Percentiles rank a stretch among this genome's conserved stretches.
These are phyloP conservation scores for Chlorociboria aeruginascens DNA, from an alignment of 495 filamentous ascomycete species.

Conservation along the genomic window DNA sequence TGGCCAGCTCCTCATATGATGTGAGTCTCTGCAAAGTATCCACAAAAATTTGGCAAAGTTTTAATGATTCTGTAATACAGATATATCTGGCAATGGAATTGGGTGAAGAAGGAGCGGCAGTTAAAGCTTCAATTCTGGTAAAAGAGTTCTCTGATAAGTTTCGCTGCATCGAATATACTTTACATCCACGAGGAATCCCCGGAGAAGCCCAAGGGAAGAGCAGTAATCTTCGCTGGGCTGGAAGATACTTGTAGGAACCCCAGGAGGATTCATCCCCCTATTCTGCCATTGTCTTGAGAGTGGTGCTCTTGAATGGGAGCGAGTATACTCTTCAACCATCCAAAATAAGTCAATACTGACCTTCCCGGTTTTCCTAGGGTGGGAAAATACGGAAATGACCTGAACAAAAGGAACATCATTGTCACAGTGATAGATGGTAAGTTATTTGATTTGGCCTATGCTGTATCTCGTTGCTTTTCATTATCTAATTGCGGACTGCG, in stretches of 20 bases:
- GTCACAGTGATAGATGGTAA: conserved; percentile 60
- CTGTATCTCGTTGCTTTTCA: neutral
- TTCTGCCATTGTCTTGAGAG: too few relatives aligned
- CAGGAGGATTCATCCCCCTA: too few relatives aligned
- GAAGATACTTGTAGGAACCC: conserved; percentile 38
- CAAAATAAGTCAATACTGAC: too few relatives aligned
- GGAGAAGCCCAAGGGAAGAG: conserved; percentile 56
- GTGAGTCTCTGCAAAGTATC: conserved; percentile 29
- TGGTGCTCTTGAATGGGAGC: too few relatives aligned
- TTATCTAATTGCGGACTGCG: neutral
- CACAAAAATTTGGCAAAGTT: neutral
- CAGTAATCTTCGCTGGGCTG: conserved; percentile 57
- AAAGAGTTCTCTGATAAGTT: conserved; percentile 46
- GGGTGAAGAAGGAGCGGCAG: conserved; percentile 38
- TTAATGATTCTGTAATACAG: conserved; percentile 22
- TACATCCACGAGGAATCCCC: conserved; percentile 48
- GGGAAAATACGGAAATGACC: conserved; percentile 33
- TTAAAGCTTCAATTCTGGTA: conserved; percentile 42
- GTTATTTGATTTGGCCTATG: conserved; percentile 10
- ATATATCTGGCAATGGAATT: conserved; percentile 63
- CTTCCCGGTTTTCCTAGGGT: too few relatives aligned
- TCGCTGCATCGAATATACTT: conserved; percentile 44
- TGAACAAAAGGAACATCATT: conserved; percentile 39
- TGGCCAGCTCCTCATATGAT: conserved; percentile 51
- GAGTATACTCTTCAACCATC: too few relatives aligned